These are phyloP conservation scores for Russula emetica DNA, from an alignment of 768 basidiomycete species.

Conservation along the genomic window DNA sequence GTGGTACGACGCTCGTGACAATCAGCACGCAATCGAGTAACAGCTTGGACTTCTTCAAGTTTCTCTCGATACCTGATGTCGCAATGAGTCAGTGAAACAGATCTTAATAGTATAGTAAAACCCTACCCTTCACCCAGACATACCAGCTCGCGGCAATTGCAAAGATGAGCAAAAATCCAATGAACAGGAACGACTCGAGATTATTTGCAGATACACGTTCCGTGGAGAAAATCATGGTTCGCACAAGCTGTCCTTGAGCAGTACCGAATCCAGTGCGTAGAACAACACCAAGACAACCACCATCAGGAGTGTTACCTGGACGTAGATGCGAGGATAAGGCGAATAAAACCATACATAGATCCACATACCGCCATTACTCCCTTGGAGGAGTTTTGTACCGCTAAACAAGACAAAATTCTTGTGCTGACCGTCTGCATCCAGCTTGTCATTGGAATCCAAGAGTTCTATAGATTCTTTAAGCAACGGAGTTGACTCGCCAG, in stretches of 20 bases:
- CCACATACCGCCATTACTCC: conserved; percentile 47
- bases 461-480: conserved; percentile 94
- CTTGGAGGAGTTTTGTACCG: conserved; percentile 95
- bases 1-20: conserved; percentile 95
- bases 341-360: conserved; percentile 29
- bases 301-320: conserved; percentile 71
- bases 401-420: conserved; percentile 89
- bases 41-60: conserved; percentile 91
- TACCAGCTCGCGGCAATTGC: conserved; percentile 98
- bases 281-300: conserved; percentile 88
- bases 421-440: conserved; percentile 84
- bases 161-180: conserved; percentile 95
- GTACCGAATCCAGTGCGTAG: conserved; percentile 97
- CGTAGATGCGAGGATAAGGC: conserved; percentile 22
- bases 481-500: conserved; percentile 95
- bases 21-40: conserved; percentile 94
- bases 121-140: conserved; percentile 90
- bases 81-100: neutral
- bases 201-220: conserved; percentile 97
- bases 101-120: neutral
- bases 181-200: conserved; percentile 92
- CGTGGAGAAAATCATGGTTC: conserved; percentile 98
- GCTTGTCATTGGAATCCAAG: conserved; percentile 62
- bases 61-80: conserved; percentile 74
- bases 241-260: conserved; percentile 91